Base-by-base conservation (phyloP, 2,329 filamentous ascomycete genomes). In the Diaporthe aspalathi region DNA sequence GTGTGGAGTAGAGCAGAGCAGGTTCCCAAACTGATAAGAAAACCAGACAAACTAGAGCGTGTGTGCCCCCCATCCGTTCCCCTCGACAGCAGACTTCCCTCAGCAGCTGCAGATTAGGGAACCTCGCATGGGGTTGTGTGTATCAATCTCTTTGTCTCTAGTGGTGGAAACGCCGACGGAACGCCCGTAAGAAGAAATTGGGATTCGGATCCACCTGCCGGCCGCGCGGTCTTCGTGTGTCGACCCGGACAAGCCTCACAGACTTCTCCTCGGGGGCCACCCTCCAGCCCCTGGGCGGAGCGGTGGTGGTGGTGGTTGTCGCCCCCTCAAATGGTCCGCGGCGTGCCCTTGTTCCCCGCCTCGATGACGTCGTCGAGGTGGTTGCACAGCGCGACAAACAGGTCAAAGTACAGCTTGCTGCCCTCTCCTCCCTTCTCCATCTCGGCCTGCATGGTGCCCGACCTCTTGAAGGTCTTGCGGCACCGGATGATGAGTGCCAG, bases 381-480 rank as follows among this genome's bases (percentile, higher is more conserved):
- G 85, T 97, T 98, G 88, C 94, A 97, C 92, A 98, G 93, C 79
- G 95, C 95, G 81, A 98, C 95, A 83, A 98, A 98, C 83, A 98
- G 87, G 88, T 98, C 95, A 86, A 98, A 98, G 89, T 96, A 98
- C 85, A 98, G 88, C 88, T 95, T 95, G 84, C 90, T 88, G 79
- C 88, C 79, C 75, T 79, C 78, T 76, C 85, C 94, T 82, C 95
- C 94, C 83, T 91, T 91, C 87, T 97, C 94, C 95, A 98, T 98
- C 87, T 98, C 95, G 86, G 93, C 92, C 89, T 98, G 95, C 94
- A 98, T 97, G 83, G 95, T 98, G 84, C 95, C 95, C 86, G 94
- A 97, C 84, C 93, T 91, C 92, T 97, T 98, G 84, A 98, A 98
- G 79, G 94, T 97, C 87, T 94, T 94, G 83, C 95, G 94, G 88